phyloP scores from a whole-genome alignment of 441 rosid species.

The Gossypium davidsonii region DNA sequence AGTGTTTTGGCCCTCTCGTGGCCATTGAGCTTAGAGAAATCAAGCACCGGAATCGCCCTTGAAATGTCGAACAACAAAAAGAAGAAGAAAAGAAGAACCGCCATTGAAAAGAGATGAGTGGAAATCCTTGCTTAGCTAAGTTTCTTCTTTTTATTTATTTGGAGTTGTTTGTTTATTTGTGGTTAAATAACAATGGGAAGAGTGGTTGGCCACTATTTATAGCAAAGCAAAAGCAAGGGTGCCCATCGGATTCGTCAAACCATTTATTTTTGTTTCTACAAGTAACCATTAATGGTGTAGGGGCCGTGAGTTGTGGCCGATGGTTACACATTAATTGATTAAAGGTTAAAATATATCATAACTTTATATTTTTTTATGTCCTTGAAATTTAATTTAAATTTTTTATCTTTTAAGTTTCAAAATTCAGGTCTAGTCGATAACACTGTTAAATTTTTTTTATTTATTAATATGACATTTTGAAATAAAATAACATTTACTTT shows the following conservation, averaged over 20 bases:
- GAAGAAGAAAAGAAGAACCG: no score
- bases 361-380: no score
- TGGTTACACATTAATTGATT: slow-evolving; percentile 20
- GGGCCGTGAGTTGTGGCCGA: slow-evolving; percentile 20
- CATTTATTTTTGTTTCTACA: slow-evolving; percentile 1
- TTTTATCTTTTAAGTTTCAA: no score
- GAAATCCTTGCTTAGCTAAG: slow-evolving; percentile 10
- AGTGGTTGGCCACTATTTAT: slow-evolving; percentile 28
- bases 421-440: no score
- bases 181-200: slow-evolving; percentile 7
- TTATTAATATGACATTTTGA: no score
- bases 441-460: no score
- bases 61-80: background rate
- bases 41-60: slow-evolving; percentile 86
- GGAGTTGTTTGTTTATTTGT: background rate
- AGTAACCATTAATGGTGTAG: slow-evolving; percentile 14
- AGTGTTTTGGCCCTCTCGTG: slow-evolving; percentile 54
- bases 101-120: background rate
- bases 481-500: no score
- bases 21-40: slow-evolving; percentile 69
- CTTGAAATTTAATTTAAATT: no score
- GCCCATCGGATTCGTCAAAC: slow-evolving; percentile 24
- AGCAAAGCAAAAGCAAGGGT: slow-evolving; percentile 18
- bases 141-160: background rate
- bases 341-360: background rate